These are phyloP conservation scores for Eimeria necatrix DNA, from an alignment of 169 alveolate genomes.

Conservation along the genomic window DNA sequence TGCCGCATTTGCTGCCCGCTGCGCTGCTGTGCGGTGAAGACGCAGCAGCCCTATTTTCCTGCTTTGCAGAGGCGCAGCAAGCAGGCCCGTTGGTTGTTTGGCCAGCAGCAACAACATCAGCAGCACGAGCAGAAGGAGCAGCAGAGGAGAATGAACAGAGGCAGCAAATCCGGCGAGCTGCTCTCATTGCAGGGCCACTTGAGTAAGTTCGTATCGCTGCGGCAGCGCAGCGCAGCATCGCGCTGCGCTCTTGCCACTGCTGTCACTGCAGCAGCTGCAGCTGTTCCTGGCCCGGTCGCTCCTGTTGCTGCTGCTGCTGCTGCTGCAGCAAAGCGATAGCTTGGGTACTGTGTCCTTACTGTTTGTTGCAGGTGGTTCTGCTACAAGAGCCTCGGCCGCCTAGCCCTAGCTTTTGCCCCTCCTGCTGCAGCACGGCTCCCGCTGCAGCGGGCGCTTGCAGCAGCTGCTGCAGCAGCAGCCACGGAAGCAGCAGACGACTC, in stretches of 20 bases:
- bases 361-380: constrained; percentile 45
- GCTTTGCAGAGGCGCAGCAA: constrained; percentile 13
- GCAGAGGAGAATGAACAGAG: background rate
- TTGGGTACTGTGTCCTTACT: background rate
- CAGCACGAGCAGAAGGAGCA: constrained; percentile 28
- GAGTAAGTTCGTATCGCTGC: background rate
- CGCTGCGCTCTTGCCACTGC: background rate
- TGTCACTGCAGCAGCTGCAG: background rate
- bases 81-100: background rate
- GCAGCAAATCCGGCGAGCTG: background rate
- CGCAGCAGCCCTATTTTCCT: constrained; percentile 49
- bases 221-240: background rate
- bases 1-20: constrained; percentile 55
- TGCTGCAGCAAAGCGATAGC: background rate
- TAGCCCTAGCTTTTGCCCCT: constrained; percentile 55
- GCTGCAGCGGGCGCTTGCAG: constrained; percentile 62
- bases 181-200: constrained; percentile 2
- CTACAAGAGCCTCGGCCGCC: constrained; percentile 55
- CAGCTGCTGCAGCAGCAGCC: constrained; percentile 44
- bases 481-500: constrained; percentile 73
- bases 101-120: constrained; percentile 33
- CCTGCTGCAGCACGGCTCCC: constrained; percentile 44
- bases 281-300: background rate
- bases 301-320: constrained; percentile 43
- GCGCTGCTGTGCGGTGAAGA: constrained; percentile 66